phyloP scores from a whole-genome alignment of 2,329 filamentous ascomycete species.

The Phaeophleospora eucalypticola region DNA sequence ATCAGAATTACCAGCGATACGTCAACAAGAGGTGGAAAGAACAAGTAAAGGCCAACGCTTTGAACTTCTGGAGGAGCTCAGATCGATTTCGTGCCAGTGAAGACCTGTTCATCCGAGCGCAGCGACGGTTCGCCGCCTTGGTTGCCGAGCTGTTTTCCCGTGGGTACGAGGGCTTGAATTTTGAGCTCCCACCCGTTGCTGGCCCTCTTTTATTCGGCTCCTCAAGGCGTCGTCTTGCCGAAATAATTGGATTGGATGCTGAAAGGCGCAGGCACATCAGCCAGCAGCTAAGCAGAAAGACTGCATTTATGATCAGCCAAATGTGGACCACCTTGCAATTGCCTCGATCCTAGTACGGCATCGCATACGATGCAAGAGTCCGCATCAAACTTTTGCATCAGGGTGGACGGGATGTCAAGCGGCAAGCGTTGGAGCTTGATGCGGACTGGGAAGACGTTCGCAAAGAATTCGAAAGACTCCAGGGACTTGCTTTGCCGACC shows the following conservation, averaged over 20 bases:
- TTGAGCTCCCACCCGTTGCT: not conserved
- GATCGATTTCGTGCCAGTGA: not conserved
- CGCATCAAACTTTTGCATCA: not conserved
- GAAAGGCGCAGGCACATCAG: not conserved
- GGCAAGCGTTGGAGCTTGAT: not conserved
- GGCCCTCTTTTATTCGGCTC: not conserved
- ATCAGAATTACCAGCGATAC: not conserved
- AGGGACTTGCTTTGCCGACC: not conserved
- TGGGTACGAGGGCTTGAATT: not conserved
- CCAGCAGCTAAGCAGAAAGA: not conserved
- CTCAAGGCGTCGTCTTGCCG: not conserved
- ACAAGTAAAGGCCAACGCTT: not conserved
- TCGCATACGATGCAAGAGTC: not conserved
- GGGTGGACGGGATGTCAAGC: not conserved
- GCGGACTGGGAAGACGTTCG: not conserved
- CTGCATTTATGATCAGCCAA: not conserved
- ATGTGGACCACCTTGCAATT: not conserved
- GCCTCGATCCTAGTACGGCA: not conserved
- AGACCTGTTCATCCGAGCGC: not conserved
- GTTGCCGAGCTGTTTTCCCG: not conserved
- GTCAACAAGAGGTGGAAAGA: not conserved
- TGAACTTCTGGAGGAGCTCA: not conserved
- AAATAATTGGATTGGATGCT: not conserved
- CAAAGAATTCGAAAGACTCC: not conserved
- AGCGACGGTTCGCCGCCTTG: not conserved